A percentile compares a stretch with the other conserved stretches of the same genome.
Conservation (phyloP, 495 filamentous ascomycete species). For the Xylaria grammica region DNA sequence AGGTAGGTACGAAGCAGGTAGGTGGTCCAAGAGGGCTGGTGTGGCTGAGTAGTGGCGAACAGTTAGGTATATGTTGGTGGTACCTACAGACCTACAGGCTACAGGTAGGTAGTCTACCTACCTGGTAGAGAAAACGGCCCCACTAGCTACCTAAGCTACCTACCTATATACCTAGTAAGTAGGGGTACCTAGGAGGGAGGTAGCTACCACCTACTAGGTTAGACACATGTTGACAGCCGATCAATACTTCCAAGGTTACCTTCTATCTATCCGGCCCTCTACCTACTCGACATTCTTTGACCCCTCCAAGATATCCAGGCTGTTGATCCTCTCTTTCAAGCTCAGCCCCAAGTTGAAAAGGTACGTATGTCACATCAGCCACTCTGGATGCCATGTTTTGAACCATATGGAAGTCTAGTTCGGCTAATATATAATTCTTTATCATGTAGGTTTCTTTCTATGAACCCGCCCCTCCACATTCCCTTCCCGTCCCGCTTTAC, state of each 20-base stretch:
- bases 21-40: no score
- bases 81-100: no score
- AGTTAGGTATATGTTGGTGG: no score
- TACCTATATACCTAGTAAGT: neutral
- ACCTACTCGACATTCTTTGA: neutral
- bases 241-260: slow-evolving; percentile 3
- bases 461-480: neutral
- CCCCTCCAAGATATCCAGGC: slow-evolving; percentile 15
- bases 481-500: neutral
- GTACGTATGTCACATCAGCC: slow-evolving; percentile 16
- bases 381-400: slow-evolving; percentile 7
- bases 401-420: slow-evolving; percentile 7
- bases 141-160: neutral
- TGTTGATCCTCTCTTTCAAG: slow-evolving; percentile 10
- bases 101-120: no score
- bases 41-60: neutral
- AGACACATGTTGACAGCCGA: neutral
- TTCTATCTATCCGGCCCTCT: slow-evolving; percentile 11
- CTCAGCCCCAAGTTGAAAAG: slow-evolving; percentile 8
- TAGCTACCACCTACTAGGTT: no score
- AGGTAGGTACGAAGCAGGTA: no score
- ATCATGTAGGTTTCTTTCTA: slow-evolving; percentile 5
- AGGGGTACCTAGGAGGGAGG: neutral
- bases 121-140: no score
- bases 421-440: slow-evolving; percentile 3